phyloP scores from a whole-genome alignment of 768 basidiomycete species.

The Boletus rubescentipes region DNA sequence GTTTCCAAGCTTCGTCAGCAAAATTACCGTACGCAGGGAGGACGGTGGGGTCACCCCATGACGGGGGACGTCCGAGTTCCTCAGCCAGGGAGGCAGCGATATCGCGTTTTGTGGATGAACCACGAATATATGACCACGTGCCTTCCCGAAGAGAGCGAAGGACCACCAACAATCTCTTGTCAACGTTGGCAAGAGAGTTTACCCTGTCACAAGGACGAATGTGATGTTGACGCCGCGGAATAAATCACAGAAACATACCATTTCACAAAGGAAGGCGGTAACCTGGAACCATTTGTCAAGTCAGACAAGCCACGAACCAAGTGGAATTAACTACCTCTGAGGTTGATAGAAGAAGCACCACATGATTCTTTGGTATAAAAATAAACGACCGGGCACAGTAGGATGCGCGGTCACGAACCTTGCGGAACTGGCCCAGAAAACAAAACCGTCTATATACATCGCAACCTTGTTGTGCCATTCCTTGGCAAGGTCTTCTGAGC shows the following conservation, averaged over 20 bases:
- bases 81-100: slow-evolving; percentile 47
- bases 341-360: slow-evolving; percentile 87
- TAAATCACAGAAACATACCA: slow-evolving; percentile 40
- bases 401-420: slow-evolving; percentile 44
- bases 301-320: not conserved
- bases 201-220: slow-evolving; percentile 45
- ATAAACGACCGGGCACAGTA: not conserved
- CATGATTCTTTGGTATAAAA: slow-evolving; percentile 60
- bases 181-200: slow-evolving; percentile 63
- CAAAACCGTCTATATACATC: slow-evolving; percentile 58
- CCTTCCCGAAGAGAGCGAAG: slow-evolving; percentile 54
- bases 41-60: slow-evolving; percentile 61
- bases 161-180: slow-evolving; percentile 53
- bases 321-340: slow-evolving; percentile 45
- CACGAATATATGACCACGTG: slow-evolving; percentile 58
- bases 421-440: slow-evolving; percentile 78
- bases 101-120: slow-evolving; percentile 38
- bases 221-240: not conserved
- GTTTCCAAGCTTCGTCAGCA: slow-evolving; percentile 56
- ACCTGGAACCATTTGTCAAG: slow-evolving; percentile 24
- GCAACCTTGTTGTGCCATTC: slow-evolving; percentile 36
- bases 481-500: slow-evolving; percentile 26
- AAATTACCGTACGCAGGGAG: slow-evolving; percentile 58
- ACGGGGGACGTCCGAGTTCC: slow-evolving; percentile 56
- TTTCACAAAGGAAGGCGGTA: slow-evolving; percentile 52